phyloP scores from a whole-genome alignment of 2,329 filamentous ascomycete species.

The Fusarium protoensiforme region DNA sequence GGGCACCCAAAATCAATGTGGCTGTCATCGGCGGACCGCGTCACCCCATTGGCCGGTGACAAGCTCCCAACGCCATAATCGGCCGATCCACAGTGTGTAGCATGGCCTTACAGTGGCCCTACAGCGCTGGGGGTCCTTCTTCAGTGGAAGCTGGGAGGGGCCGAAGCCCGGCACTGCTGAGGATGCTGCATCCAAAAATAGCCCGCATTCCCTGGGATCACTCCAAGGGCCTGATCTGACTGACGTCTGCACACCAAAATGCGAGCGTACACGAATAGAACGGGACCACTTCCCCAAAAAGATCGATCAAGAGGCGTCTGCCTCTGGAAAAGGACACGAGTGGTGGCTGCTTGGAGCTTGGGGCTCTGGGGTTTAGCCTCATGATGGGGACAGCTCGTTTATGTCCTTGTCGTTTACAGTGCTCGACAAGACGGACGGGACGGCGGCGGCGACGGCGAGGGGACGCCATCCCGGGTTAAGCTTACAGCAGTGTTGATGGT shows the following conservation, averaged over 20 bases:
- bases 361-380: slow-evolving; percentile 29
- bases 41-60: slow-evolving; percentile 28
- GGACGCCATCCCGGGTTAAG: background rate
- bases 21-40: slow-evolving; percentile 31
- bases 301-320: slow-evolving; percentile 12
- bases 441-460: background rate
- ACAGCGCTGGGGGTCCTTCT: background rate
- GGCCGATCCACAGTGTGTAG: slow-evolving; percentile 22
- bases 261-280: slow-evolving; percentile 31
- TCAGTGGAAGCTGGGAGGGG: slow-evolving; percentile 6
- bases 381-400: slow-evolving; percentile 15
- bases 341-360: background rate
- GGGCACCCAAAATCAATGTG: slow-evolving; percentile 37
- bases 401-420: background rate
- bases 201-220: background rate
- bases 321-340: slow-evolving; percentile 27
- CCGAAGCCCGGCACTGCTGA: slow-evolving; percentile 8
- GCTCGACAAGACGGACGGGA: background rate
- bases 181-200: slow-evolving; percentile 29
- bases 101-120: slow-evolving; percentile 3
- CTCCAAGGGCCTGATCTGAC: slow-evolving; percentile 2
- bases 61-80: slow-evolving; percentile 7
- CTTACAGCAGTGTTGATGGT: background rate
- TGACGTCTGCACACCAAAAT: slow-evolving; percentile 1
- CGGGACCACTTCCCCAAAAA: slow-evolving; percentile 15